A percentile compares a stretch with the other conserved stretches of the same genome.
Conservation (phyloP, 2,329 filamentous ascomycete species). For the Epichloe baconii region DNA sequence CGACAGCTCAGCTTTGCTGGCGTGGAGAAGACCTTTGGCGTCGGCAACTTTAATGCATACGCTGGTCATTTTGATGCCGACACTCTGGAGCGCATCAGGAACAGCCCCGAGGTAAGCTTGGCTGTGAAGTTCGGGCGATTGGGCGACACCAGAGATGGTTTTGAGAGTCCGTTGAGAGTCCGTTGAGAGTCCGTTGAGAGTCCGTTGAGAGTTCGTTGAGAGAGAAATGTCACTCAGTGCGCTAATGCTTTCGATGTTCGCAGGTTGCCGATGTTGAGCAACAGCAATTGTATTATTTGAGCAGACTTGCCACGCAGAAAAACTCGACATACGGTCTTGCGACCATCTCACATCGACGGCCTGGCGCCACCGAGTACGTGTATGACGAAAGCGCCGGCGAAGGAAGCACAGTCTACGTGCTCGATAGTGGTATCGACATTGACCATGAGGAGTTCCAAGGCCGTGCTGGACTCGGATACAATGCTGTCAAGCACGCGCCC, state of each 20-base stretch:
- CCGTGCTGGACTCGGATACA: slow-evolving; percentile 26
- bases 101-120: slow-evolving; percentile 23
- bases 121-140: too few species aligned
- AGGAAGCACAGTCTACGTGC: slow-evolving; percentile 35
- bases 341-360: slow-evolving; percentile 28
- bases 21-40: slow-evolving; percentile 18
- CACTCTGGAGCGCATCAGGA: slow-evolving; percentile 27
- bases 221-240: too few species aligned
- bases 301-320: slow-evolving; percentile 17
- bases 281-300: slow-evolving; percentile 16
- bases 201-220: too few species aligned
- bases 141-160: too few species aligned
- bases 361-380: slow-evolving; percentile 22
- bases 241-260: too few species aligned
- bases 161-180: too few species aligned
- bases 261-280: slow-evolving; percentile 22
- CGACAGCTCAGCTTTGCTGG: slow-evolving; percentile 21
- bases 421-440: slow-evolving; percentile 40
- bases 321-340: slow-evolving; percentile 31
- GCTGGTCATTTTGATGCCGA: slow-evolving; percentile 28
- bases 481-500: slow-evolving; percentile 20
- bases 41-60: slow-evolving; percentile 26
- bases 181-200: too few species aligned
- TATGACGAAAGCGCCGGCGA: slow-evolving; percentile 29
- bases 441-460: slow-evolving; percentile 32